These are phyloP conservation scores for Litsea cubeba DNA, from an alignment of 164 flowering plant species.

Conservation along the genomic window DNA sequence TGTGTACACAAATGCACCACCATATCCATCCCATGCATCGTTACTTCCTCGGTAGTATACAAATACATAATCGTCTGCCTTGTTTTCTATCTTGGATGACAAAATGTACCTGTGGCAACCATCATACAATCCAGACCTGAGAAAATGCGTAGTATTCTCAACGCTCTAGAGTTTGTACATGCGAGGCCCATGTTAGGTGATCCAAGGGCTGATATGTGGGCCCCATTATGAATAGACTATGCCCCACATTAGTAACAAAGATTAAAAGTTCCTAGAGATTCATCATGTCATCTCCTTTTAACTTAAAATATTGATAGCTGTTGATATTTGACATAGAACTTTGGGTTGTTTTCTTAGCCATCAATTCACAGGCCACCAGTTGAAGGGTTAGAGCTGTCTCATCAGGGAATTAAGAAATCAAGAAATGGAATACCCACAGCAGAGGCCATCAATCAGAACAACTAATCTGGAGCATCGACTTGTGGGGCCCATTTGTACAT, in stretches of 20 bases:
- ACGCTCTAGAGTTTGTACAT: not conserved
- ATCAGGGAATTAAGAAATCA: not conserved
- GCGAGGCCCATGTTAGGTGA: not conserved
- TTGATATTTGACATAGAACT: no score
- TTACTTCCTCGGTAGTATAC: slow-evolving; percentile 89
- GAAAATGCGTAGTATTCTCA: not conserved
- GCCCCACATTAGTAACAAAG: no score
- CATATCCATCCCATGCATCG: slow-evolving; percentile 99
- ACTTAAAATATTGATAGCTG: no score
- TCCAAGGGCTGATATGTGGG: not conserved
- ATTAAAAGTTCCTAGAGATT: no score
- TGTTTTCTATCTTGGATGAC: slow-evolving; percentile 70
- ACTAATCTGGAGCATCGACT: no score
- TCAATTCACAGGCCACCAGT: not conserved
- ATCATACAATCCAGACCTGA: not conserved
- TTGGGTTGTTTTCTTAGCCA: not conserved
- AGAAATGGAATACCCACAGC: not conserved
- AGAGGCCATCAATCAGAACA: not conserved
- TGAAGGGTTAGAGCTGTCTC: not conserved
- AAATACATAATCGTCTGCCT: slow-evolving; percentile 79
- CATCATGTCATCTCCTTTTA: no score
- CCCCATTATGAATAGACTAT: no score
- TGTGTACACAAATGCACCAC: slow-evolving; percentile 89
- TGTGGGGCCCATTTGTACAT: not conserved
- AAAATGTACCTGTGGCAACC: slow-evolving; percentile 70